phyloP scores from a whole-genome alignment of 768 basidiomycete genomes.

The Phanerochaete sordida region DNA sequence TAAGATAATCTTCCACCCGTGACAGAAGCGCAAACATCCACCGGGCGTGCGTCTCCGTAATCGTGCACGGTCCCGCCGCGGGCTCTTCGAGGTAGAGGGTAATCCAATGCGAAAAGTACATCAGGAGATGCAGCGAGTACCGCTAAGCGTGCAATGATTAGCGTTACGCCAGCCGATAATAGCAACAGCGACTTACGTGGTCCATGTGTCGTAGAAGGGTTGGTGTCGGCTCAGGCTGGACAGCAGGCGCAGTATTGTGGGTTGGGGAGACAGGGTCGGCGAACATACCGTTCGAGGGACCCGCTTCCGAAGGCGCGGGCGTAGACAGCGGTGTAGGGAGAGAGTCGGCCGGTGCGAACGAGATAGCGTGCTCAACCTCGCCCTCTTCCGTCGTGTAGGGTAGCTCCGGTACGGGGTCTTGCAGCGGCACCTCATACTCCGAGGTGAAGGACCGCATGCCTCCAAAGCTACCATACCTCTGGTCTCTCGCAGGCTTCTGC shows the following conservation, averaged over 20 bases:
- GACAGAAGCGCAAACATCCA: slow-evolving; percentile 80
- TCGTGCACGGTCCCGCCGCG: slow-evolving; percentile 33
- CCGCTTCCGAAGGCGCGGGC: slow-evolving; percentile 24
- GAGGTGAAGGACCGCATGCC: slow-evolving; percentile 39
- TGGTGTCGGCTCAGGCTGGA: slow-evolving; percentile 56
- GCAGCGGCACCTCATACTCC: slow-evolving; percentile 14
- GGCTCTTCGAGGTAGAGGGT: slow-evolving; percentile 51
- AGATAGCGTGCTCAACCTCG: slow-evolving; percentile 37
- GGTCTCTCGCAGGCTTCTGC: slow-evolving; percentile 16
- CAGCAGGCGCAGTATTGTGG: neutral
- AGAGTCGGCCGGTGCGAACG: slow-evolving; percentile 32
- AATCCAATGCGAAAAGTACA: slow-evolving; percentile 85
- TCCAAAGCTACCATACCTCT: slow-evolving; percentile 11
- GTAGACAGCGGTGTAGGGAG: slow-evolving; percentile 40
- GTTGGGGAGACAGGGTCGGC: neutral
- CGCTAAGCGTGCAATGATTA: slow-evolving; percentile 36
- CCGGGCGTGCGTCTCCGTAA: slow-evolving; percentile 57
- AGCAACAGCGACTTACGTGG: slow-evolving; percentile 45
- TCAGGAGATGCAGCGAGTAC: slow-evolving; percentile 69
- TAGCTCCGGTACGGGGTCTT: slow-evolving; percentile 11
- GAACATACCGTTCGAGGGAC: slow-evolving; percentile 4
- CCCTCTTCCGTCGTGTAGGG: slow-evolving; percentile 38
- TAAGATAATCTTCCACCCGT: slow-evolving; percentile 63
- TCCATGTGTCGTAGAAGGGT: slow-evolving; percentile 56
- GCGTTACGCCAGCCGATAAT: slow-evolving; percentile 1